Percentiles rank a stretch among this genome's conserved stretches.
These are phyloP conservation scores for Gossypium turneri DNA, from an alignment of 345 rosid genomes.

Conservation along the genomic window DNA sequence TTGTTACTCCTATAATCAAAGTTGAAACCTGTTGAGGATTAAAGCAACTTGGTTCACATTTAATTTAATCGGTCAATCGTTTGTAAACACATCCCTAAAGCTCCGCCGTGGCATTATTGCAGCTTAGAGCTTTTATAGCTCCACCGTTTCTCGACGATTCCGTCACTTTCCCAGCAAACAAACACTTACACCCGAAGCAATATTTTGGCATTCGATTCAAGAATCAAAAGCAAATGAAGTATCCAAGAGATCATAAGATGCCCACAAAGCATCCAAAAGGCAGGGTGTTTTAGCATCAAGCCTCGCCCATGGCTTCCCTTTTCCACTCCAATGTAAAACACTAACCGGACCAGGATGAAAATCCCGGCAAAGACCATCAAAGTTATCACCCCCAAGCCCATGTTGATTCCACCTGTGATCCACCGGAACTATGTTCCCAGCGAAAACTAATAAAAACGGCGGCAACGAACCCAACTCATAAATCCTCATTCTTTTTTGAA, in stretches of 20 bases:
- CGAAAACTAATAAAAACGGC: slow-evolving; percentile 69
- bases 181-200: neutral
- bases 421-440: slow-evolving; percentile 65
- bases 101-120: neutral
- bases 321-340: slow-evolving; percentile 63
- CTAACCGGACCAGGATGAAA: slow-evolving; percentile 64
- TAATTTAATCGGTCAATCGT: too few species aligned
- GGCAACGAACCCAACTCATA: slow-evolving; percentile 35
- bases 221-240: slow-evolving; percentile 51
- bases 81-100: neutral
- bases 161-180: neutral
- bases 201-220: slow-evolving; percentile 17
- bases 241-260: slow-evolving; percentile 55
- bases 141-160: neutral
- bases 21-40: too few species aligned
- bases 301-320: slow-evolving; percentile 70
- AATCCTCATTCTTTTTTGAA: slow-evolving; percentile 62
- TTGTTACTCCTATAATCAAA: too few species aligned
- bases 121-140: neutral
- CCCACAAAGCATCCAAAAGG: slow-evolving; percentile 60
- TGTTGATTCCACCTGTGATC: slow-evolving; percentile 84
- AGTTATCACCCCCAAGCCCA: slow-evolving; percentile 57
- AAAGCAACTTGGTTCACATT: too few species aligned
- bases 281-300: slow-evolving; percentile 56
- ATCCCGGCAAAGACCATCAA: slow-evolving; percentile 48